Evolutionary conservation across 176 grass and related monocot species (phyloP), one percentile per base, ranked within the genome.

Genomic region (Alopecurus myosuroides): DNA sequence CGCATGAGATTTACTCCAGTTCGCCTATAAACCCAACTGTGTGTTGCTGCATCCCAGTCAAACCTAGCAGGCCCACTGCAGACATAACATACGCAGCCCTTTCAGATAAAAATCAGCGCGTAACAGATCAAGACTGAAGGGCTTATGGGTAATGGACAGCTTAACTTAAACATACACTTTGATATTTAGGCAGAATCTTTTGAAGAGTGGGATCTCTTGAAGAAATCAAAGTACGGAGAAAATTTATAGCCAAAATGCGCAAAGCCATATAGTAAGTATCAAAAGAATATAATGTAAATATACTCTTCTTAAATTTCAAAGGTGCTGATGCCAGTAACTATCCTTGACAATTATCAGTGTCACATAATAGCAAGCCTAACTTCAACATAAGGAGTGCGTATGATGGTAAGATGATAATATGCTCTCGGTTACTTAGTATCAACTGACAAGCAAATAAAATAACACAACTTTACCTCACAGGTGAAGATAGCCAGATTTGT

Each of bases 401-500:
- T 19, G 13, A 36, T 56, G 34, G 29, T 55, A 82, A 28, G 45
- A 28, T 69, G 25, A 66, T 22, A 56, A 28, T 15, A 72, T 22
- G 25, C 77, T 70, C 19, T 40, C 48, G 19, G 14, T 48, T 58
- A 60, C 26, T 6, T 33, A 45, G 74, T 48, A 78, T 45, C 17
- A 87, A 61, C 25, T 10, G 7, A 46, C 31, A 10, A 44, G 68
- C 3, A 29, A 30, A 31, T 65, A 29, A 7, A 13, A 48, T 34
- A 85, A 50, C 15, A n/a, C 37, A 19, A 25, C 44, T 39, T 45
- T 95, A 98, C 96, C 93, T 98, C 78, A 95, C 87, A 70, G 93
- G 96, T 53, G 96, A 95, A 76, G 95, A 98, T 34, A 95, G 81
- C 96, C 96, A 95, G 68, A 98, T 94, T 87, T 98, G 89, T 84